Percentiles rank a stretch among this genome's conserved stretches.
phyloP scores from a whole-genome alignment of 495 filamentous ascomycete species.

The Jackrogersella minutella region DNA sequence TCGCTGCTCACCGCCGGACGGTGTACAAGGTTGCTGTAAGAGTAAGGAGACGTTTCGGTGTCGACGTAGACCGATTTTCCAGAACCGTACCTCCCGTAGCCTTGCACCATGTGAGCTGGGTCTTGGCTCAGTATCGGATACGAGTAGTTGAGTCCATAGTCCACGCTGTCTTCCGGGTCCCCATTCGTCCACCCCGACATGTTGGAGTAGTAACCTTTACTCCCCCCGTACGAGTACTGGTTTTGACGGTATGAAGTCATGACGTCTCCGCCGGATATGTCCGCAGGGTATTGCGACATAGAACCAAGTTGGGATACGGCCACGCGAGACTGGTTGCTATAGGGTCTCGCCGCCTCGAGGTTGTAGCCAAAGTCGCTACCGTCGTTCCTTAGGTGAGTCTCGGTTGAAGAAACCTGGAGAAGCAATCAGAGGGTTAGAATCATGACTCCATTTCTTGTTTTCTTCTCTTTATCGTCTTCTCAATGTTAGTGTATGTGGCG shows the following conservation, averaged over 20 bases:
- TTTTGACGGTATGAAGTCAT: slow-evolving; percentile 44
- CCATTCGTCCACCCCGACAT: slow-evolving; percentile 45
- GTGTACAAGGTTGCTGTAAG: slow-evolving; percentile 47
- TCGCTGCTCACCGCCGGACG: slow-evolving; percentile 46
- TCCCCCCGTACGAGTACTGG: slow-evolving; percentile 45
- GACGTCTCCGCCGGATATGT: slow-evolving; percentile 41
- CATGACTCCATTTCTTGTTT: slow-evolving; percentile 9
- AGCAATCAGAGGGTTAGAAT: slow-evolving; percentile 30
- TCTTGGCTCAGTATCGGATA: slow-evolving; percentile 48
- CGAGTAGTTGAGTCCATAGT: slow-evolving; percentile 49
- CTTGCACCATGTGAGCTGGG: slow-evolving; percentile 40
- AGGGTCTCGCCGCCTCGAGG: slow-evolving; percentile 50
- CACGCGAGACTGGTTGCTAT: slow-evolving; percentile 47
- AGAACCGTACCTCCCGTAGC: slow-evolving; percentile 41
- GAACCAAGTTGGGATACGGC: slow-evolving; percentile 34
- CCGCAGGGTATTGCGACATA: slow-evolving; percentile 40
- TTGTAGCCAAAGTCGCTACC: slow-evolving; percentile 49
- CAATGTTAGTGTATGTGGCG: slow-evolving; percentile 10
- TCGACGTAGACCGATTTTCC: slow-evolving; percentile 47
- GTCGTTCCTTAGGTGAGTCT: slow-evolving; percentile 53
- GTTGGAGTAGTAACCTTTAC: slow-evolving; percentile 47
- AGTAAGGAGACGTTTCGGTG: slow-evolving; percentile 41
- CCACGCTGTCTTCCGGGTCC: slow-evolving; percentile 51
- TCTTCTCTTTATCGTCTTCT: slow-evolving; percentile 4
- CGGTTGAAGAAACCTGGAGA: slow-evolving; percentile 57